Evolutionary conservation across 2,329 filamentous ascomycete genomes (phyloP), one percentile per base, ranked within the genome.

Genomic region (Beauveria sp.): DNA sequence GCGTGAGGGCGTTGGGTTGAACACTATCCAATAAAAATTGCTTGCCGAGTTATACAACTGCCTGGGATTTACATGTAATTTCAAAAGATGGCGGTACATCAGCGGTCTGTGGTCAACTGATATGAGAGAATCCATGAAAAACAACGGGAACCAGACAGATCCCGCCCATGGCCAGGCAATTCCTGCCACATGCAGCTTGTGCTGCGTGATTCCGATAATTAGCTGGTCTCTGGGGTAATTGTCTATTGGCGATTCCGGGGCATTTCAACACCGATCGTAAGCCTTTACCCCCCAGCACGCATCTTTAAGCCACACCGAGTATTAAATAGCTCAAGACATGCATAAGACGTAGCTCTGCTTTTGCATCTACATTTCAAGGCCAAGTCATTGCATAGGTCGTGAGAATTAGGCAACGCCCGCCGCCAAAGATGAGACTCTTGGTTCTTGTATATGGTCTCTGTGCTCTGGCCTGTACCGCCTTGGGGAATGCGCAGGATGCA

Each of bases 401-500:
- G 24, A 31, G 14, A n/a, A 51, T 7, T 3, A 40, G 7, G 10
- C n/a, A 20, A 53, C 9, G n/a, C 8, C n/a, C 10, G 9, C 20
- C 2, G n/a, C 45, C 34, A n/a, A 60, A 9, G 12, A 60, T 60
- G 57, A 60, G 26, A 38, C 48, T 60, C 24, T 45, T 10, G 14
- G 40, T 14, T 2, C 24, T 31, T 10, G n/a, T 14, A 6, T 38
- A n/a, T 24, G 57, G 38, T 26, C 34, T 60, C n/a, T 34, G 20
- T 20, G 10, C 38, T 4, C 14, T 60, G 24, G 26, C 48, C 14
- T 5, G 34, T 9, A 3, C 26, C 38, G 26, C 40, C 18, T 34
- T n/a, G 18, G 54, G 49, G 20, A 16, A 34, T 51, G 60, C 38
- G 16, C 40, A 65, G 40, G 62, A 63, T 24, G 52, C 56, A 7